A percentile compares a stretch with the other conserved stretches of the same genome.
phyloP scores from a whole-genome alignment of 306 rosid genomes.

The Hippophae gyantsensis region DNA sequence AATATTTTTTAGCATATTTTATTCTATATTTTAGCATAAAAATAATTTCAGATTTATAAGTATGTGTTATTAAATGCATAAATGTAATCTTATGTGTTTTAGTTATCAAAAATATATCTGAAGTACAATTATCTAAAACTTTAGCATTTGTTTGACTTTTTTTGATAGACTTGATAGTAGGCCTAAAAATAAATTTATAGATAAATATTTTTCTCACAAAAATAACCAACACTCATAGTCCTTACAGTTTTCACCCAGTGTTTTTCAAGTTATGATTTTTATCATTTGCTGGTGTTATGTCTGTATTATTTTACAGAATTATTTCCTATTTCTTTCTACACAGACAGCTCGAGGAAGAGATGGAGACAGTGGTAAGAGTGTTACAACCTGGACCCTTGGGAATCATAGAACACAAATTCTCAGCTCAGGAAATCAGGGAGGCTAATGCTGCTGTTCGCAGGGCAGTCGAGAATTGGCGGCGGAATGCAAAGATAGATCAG shows the following conservation, averaged over 20 bases:
- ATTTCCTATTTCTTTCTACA: conserved; percentile 6
- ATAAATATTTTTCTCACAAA: too few relatives aligned
- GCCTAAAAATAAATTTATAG: too few relatives aligned
- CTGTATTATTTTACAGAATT: neutral
- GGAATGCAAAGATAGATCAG: conserved; percentile 37
- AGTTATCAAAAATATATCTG: too few relatives aligned
- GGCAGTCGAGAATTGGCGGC: conserved; percentile 70
- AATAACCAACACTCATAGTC: too few relatives aligned
- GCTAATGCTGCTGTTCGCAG: conserved; percentile 49
- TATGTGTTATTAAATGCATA: too few relatives aligned
- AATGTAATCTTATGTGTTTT: too few relatives aligned
- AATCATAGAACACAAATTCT: conserved; percentile 72
- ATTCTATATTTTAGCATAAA: too few relatives aligned
- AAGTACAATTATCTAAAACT: too few relatives aligned
- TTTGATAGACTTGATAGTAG: too few relatives aligned
- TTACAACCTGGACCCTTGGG: conserved; percentile 96
- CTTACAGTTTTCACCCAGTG: neutral
- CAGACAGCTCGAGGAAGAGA: conserved; percentile 77
- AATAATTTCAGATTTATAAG: too few relatives aligned
- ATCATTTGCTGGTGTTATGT: neutral
- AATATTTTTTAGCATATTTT: too few relatives aligned
- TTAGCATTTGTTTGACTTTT: too few relatives aligned
- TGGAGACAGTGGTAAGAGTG: conserved; percentile 76
- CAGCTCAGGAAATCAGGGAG: conserved; percentile 53
- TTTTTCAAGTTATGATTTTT: conserved; percentile 1